These are phyloP conservation scores for Parathielavia hyrcaniae DNA, from an alignment of 495 filamentous ascomycete species.

Conservation along the genomic window DNA sequence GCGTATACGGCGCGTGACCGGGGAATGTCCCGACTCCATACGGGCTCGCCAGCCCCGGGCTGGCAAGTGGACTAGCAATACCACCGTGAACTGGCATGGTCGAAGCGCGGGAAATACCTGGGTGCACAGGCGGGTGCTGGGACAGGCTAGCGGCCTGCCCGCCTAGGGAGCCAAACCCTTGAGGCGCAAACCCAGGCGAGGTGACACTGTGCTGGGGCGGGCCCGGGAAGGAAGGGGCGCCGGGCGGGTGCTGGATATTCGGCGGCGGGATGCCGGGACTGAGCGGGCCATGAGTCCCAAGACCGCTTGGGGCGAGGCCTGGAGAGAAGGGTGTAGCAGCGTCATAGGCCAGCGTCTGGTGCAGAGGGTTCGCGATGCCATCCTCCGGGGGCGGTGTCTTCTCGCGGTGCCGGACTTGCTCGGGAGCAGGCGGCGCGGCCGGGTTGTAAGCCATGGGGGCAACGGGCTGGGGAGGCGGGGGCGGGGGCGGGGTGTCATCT, in stretches of 20 bases:
- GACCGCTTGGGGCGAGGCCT: slow-evolving; percentile 35
- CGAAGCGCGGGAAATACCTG: slow-evolving; percentile 35
- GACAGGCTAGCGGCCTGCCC: slow-evolving; percentile 20
- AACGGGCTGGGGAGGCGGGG: slow-evolving; percentile 34
- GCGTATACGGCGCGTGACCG: slow-evolving; percentile 21
- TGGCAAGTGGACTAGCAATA: slow-evolving; percentile 22
- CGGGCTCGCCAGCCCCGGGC: slow-evolving; percentile 31
- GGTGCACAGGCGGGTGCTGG: slow-evolving; percentile 28
- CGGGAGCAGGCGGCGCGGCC: slow-evolving; percentile 77
- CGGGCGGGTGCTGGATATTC: slow-evolving; percentile 33
- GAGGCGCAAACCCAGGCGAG: slow-evolving; percentile 39
- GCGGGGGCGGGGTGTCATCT: slow-evolving; percentile 17
- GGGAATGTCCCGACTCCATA: slow-evolving; percentile 40
- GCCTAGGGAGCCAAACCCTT: slow-evolving; percentile 34
- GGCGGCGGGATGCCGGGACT: slow-evolving; percentile 36
- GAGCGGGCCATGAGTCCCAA: slow-evolving; percentile 32
- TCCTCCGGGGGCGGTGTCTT: slow-evolving; percentile 82
- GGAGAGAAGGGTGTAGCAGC: slow-evolving; percentile 46
- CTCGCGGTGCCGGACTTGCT: slow-evolving; percentile 75
- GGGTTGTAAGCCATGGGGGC: slow-evolving; percentile 84
- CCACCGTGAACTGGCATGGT: slow-evolving; percentile 37
- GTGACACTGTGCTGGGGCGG: slow-evolving; percentile 36
- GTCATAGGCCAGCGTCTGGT: slow-evolving; percentile 61
- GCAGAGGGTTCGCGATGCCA: slow-evolving; percentile 61
- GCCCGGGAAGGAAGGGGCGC: slow-evolving; percentile 33